phyloP scores from a whole-genome alignment of 208 protist genomes.

The Acanthamoeba royreba region DNA sequence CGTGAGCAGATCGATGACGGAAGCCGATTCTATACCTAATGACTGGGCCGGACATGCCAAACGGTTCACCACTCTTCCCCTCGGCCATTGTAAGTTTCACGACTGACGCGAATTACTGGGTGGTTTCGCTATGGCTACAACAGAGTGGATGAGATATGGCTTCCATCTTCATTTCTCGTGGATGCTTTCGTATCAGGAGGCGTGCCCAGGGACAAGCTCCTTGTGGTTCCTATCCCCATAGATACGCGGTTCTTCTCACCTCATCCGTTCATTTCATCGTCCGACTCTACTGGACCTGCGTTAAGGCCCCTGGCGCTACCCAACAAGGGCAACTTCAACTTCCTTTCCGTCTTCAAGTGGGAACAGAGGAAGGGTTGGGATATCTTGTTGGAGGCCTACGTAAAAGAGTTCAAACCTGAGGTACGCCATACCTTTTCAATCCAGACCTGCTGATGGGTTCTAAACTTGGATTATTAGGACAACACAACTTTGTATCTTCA shows the following conservation, averaged over 20 bases:
- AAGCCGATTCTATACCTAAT: conserved; percentile 1
- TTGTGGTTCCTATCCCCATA: conserved; percentile 48
- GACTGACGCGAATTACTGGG: not conserved
- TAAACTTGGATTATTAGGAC: not conserved
- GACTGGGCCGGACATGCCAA: not conserved
- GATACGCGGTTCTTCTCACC: conserved; percentile 49
- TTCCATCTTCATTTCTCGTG: conserved; percentile 54
- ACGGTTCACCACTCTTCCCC: not conserved
- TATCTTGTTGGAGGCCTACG: conserved; percentile 51
- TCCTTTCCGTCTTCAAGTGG: conserved; percentile 69
- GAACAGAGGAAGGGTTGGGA: conserved; percentile 63
- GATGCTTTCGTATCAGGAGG: conserved; percentile 24
- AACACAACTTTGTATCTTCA: conserved; percentile 37
- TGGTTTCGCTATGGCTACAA: not conserved
- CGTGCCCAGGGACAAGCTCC: conserved; percentile 17
- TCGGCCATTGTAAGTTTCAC: not conserved
- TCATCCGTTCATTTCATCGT: not conserved
- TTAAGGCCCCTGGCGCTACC: not conserved
- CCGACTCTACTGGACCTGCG: not conserved
- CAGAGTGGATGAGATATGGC: conserved; percentile 50
- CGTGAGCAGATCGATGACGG: not conserved
- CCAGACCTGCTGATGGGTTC: not conserved
- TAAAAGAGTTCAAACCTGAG: conserved; percentile 34
- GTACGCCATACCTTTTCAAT: not conserved
- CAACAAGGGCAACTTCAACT: conserved; percentile 50